Conservation (phyloP, 208 protist species). For the Eutreptiella sp. region DNA sequence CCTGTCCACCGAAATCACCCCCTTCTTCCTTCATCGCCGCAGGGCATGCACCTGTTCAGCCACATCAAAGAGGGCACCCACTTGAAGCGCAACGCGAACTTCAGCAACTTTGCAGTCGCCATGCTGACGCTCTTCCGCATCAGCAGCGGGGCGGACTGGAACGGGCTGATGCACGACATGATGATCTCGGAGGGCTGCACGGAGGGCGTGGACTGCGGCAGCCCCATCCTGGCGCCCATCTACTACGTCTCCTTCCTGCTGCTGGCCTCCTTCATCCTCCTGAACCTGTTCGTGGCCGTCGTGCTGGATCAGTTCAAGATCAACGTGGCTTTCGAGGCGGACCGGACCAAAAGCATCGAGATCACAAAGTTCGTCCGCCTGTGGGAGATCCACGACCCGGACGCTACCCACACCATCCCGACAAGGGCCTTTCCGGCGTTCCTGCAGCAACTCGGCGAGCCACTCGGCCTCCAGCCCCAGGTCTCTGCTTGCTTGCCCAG, state of each 20-base stretch:
- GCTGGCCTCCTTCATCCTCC: slow-evolving; percentile 20
- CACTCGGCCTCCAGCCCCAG: slow-evolving; percentile 14
- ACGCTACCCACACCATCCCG: slow-evolving; percentile 1
- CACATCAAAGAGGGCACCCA: slow-evolving; percentile 23
- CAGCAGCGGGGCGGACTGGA: slow-evolving; percentile 28
- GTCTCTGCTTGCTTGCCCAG: too few species aligned
- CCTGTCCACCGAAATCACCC: too few species aligned
- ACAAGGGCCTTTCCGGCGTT: slow-evolving; percentile 18
- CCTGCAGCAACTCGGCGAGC: slow-evolving; percentile 13
- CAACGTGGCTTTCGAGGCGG: slow-evolving; percentile 55
- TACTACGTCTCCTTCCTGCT: slow-evolving; percentile 33
- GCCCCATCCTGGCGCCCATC: slow-evolving; percentile 17
- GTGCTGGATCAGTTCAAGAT: slow-evolving; percentile 37
- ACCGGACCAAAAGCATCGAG: slow-evolving; percentile 57
- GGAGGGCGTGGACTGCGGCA: too few species aligned
- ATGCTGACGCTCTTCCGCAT: slow-evolving; percentile 29
- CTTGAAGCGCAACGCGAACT: slow-evolving; percentile 24
- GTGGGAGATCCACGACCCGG: slow-evolving; percentile 29
- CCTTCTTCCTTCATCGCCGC: too few species aligned
- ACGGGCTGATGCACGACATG: slow-evolving; percentile 25
- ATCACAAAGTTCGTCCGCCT: slow-evolving; percentile 40
- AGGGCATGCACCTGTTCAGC: slow-evolving; percentile 30
- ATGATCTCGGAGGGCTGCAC: neutral
- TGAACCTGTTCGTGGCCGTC: slow-evolving; percentile 31
- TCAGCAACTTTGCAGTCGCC: slow-evolving; percentile 22